Percentiles rank a stretch among this genome's conserved stretches.
Evolutionary conservation across 192 early-diverging fungal genomes (phyloP).

Genomic region (Coemansia sp.): DNA sequence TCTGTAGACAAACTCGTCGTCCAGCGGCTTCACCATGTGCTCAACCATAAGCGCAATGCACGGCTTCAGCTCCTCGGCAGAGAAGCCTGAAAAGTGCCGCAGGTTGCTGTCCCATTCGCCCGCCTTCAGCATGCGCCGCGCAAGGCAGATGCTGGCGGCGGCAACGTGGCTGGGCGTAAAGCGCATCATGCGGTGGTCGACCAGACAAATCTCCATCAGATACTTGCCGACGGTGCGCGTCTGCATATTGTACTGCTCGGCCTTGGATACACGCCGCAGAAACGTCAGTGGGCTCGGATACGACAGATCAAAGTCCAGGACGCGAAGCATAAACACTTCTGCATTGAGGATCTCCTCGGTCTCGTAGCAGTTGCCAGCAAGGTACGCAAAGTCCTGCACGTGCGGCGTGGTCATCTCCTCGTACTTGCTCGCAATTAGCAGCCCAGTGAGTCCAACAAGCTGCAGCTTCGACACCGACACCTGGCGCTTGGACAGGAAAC

Average conservation of each 20-base stretch:
- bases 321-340: slow-evolving; percentile 88
- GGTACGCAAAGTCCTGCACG: slow-evolving; percentile 80
- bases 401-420: slow-evolving; percentile 89
- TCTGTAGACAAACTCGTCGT: slow-evolving; percentile 70
- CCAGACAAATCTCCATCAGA: slow-evolving; percentile 88
- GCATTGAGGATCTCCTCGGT: slow-evolving; percentile 87
- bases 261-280: slow-evolving; percentile 83
- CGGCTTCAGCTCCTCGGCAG: slow-evolving; percentile 64
- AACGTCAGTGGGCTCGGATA: slow-evolving; percentile 94
- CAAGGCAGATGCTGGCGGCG: slow-evolving; percentile 77
- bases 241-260: slow-evolving; percentile 86
- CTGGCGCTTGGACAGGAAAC: slow-evolving; percentile 85
- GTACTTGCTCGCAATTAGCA: slow-evolving; percentile 94
- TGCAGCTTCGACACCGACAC: slow-evolving; percentile 89
- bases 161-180: slow-evolving; percentile 74
- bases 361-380: slow-evolving; percentile 76
- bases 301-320: slow-evolving; percentile 83
- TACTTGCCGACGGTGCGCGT: slow-evolving; percentile 94
- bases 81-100: slow-evolving; percentile 79
- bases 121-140: slow-evolving; percentile 75
- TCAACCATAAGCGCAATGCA: slow-evolving; percentile 70
- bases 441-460: slow-evolving; percentile 85
- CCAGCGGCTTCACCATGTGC: slow-evolving; percentile 59
- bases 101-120: slow-evolving; percentile 78
- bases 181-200: slow-evolving; percentile 80